Evolutionary conservation across 306 rosid genomes (phyloP), one percentile per base, ranked within the genome.

Genomic region (Acacia confusa): DNA sequence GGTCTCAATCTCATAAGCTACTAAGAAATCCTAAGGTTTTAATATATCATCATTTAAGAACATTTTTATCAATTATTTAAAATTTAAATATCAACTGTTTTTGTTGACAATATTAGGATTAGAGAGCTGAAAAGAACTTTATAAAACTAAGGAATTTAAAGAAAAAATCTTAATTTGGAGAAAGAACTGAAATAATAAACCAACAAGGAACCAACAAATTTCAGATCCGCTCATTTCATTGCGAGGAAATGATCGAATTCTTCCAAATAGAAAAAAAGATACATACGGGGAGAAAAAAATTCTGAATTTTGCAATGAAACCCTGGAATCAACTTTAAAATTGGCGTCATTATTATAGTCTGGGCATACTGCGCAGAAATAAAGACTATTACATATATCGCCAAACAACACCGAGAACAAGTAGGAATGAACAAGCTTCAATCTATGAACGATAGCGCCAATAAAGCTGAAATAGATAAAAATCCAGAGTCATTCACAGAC

Each of bases 261-360:
- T 73, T 76, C 72, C 78, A 12, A 79, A 36, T n/a, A n/a, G n/a
- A 24, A 53, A 17, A 70, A 58, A 4, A 5, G 32, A 30, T 32
- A 36, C 38, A 38, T 3, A 44, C 9, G 48, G n/a, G 6, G 20
- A 13, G 28, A 36, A 36, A 36, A 66, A 28, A 60, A 9, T 10
- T 66, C 8, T 1, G 75, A 77, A 77, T 11, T 77, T 81, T 53
- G 72, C 75, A 66, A 50, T 45, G 38, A 50, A 87, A 60, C 63
- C 72, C 74, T 75, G 52, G 14, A 38, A 61, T 65, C 50, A 69
- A 41, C 77, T 22, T 75, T 41, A 82, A 76, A 78, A 36, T 43
- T 79, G 41, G 66, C 76, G 74, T 70, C 43, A 44, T 72, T 76
- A 74, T 52, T 78, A 61, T 8, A 68, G 45, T 74, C 65, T 43